Conservation (phyloP, 2,329 filamentous ascomycete genomes). For the Byssothecium circinans region DNA sequence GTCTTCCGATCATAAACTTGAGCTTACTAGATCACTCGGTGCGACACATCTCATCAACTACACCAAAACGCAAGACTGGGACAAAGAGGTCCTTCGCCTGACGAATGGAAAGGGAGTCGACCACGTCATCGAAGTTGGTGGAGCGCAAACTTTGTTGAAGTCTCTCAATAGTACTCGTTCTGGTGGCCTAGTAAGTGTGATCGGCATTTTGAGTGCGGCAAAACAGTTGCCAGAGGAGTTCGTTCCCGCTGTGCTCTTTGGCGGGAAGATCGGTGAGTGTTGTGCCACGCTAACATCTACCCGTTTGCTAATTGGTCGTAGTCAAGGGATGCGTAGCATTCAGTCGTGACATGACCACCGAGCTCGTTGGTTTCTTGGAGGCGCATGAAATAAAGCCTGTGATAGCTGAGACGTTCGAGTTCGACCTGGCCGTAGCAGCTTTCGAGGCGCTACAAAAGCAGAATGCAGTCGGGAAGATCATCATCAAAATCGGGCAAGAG, state of each 20-base stretch:
- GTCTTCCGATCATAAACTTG: slow-evolving; percentile 54
- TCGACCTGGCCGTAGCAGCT: slow-evolving; percentile 19
- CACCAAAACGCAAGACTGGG: slow-evolving; percentile 48
- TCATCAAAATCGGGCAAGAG: slow-evolving; percentile 14
- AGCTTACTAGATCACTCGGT: slow-evolving; percentile 42
- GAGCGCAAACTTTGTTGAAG: slow-evolving; percentile 48
- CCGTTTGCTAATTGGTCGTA: slow-evolving; percentile 5
- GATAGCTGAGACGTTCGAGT: slow-evolving; percentile 19
- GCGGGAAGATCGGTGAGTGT: slow-evolving; percentile 20
- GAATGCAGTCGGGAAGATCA: slow-evolving; percentile 26
- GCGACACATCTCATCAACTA: slow-evolving; percentile 55
- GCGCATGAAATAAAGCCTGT: slow-evolving; percentile 23
- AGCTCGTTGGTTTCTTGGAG: slow-evolving; percentile 22
- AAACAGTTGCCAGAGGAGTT: slow-evolving; percentile 12
- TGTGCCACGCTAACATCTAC: not conserved
- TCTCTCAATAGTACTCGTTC: slow-evolving; percentile 49
- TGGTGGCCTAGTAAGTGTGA: slow-evolving; percentile 51
- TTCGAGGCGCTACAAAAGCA: slow-evolving; percentile 22
- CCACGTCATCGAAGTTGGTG: slow-evolving; percentile 46
- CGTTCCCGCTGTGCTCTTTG: slow-evolving; percentile 16
- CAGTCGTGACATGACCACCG: slow-evolving; percentile 17
- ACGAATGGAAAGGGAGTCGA: slow-evolving; percentile 50
- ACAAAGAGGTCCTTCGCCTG: slow-evolving; percentile 47
- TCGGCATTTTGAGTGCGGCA: slow-evolving; percentile 46
- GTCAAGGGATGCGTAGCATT: slow-evolving; percentile 24